These are phyloP conservation scores for Middelhovenomyces tepae DNA, from an alignment of 805 yeast genomes.

Conservation along the genomic window DNA sequence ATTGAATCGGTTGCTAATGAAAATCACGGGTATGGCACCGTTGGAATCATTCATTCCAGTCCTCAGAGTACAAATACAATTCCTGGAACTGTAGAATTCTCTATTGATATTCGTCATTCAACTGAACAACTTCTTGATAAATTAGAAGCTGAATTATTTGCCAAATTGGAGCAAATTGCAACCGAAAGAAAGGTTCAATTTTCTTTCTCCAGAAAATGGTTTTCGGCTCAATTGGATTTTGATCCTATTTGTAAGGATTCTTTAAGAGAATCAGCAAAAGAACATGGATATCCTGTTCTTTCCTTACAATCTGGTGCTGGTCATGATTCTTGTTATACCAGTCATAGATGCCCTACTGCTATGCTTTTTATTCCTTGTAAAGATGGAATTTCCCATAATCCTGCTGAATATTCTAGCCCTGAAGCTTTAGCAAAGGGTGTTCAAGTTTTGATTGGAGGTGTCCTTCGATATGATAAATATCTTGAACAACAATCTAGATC, in stretches of 20 bases:
- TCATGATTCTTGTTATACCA: slow-evolving; percentile 60
- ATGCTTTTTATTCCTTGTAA: slow-evolving; percentile 67
- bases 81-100: slow-evolving; percentile 51
- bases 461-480: slow-evolving; percentile 31
- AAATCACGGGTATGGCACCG: slow-evolving; percentile 46
- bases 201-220: slow-evolving; percentile 36
- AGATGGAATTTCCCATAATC: slow-evolving; percentile 61
- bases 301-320: slow-evolving; percentile 52
- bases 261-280: slow-evolving; percentile 43
- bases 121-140: slow-evolving; percentile 34
- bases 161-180: slow-evolving; percentile 27
- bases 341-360: slow-evolving; percentile 52
- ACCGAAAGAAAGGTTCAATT: slow-evolving; percentile 19
- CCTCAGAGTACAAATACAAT: slow-evolving; percentile 63
- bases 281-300: slow-evolving; percentile 9
- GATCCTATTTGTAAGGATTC: slow-evolving; percentile 42
- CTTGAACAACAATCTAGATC: no score
- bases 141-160: slow-evolving; percentile 34
- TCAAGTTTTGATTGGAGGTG: slow-evolving; percentile 44
- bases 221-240: slow-evolving; percentile 51
- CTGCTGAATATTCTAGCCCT: slow-evolving; percentile 56
- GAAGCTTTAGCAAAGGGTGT: slow-evolving; percentile 57
- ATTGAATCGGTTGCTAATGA: slow-evolving; percentile 48
- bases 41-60: slow-evolving; percentile 47
- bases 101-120: slow-evolving; percentile 52